Percentiles rank a stretch among this genome's conserved stretches.
These are phyloP conservation scores for Cyclostephanos invisitatus DNA, from an alignment of 108 stramenopile species.

Conservation along the genomic window DNA sequence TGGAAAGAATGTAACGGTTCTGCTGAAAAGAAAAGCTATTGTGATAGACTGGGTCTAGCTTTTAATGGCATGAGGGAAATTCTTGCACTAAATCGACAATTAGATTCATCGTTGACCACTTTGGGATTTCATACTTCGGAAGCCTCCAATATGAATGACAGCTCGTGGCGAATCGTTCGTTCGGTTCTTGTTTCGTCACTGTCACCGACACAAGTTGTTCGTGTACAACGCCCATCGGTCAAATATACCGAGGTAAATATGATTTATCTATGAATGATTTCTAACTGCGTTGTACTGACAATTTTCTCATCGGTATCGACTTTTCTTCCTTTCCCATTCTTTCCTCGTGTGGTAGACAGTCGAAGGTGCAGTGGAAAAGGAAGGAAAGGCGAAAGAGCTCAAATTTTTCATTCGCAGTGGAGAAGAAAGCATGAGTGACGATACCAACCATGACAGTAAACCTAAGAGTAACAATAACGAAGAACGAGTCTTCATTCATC, in stretches of 20 bases:
- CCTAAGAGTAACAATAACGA: constrained; percentile 40
- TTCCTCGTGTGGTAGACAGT: constrained; percentile 42
- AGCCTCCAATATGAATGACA: constrained; percentile 62
- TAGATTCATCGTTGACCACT: constrained; percentile 60
- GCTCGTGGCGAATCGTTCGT: constrained; percentile 79
- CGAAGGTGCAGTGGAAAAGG: constrained; percentile 68
- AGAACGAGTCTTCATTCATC: constrained; percentile 92
- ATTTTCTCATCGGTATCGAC: not conserved
- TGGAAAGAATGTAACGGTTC: constrained; percentile 62
- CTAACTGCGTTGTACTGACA: not conserved
- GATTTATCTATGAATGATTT: not conserved
- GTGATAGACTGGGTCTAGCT: constrained; percentile 68
- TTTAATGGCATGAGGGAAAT: constrained; percentile 81
- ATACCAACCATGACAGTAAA: constrained; percentile 2
- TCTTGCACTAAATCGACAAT: constrained; percentile 63
- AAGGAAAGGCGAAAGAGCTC: constrained; percentile 12
- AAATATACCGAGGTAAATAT: constrained; percentile 70
- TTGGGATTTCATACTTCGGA: constrained; percentile 53
- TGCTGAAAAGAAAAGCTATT: constrained; percentile 44
- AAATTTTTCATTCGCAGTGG: constrained; percentile 22
- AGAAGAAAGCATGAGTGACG: constrained; percentile 20
- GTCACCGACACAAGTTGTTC: constrained; percentile 71
- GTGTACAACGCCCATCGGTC: constrained; percentile 68
- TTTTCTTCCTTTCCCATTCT: not conserved
- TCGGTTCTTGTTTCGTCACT: constrained; percentile 68